Evolutionary conservation across 306 rosid genomes (phyloP), one percentile per base, ranked within the genome.

Genomic region (Hylodesmum podocarpum): DNA sequence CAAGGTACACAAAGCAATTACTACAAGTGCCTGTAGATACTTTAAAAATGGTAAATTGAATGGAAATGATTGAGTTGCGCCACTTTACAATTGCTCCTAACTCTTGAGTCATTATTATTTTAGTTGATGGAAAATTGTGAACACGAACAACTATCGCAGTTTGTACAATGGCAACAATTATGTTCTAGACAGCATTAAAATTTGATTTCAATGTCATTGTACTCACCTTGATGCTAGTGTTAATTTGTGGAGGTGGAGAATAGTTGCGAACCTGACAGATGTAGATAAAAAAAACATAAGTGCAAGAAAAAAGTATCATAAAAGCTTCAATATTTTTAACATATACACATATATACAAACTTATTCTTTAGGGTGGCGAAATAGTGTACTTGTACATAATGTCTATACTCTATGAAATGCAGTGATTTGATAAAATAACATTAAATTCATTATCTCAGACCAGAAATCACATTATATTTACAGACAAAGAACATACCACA

Each of bases 201-300:
- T 71, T 67, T 8, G 53, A 62, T 57, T 8, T 57, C 44, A 25
- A 63, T 36, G 46, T 50, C 31, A 64, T 15, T 44, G 59, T 47
- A 79, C 96, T 89, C 79, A 95, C 99, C 97, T 95, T 95, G 87
- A 95, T 95, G 84, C 99, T 93, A 69, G 90, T 95, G 89, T 95
- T 95, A 62, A 95, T 92, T 58, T 91, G 72, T 36, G 99, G 99
- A 87, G 73, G 78, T 43, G 96, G 97, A 62, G 96, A 51, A 86
- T 89, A 95, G 86, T 95, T 95, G 81, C 88, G 97, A 83, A 95
- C 99, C 99, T 95, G 87, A 63, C 40, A 64, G 84, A 81, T 54
- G 62, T 68, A 43, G 39, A 76, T 61, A 61, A 54, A 51, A 80
- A 33, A 64, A 66, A 62, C 0, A 31, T 8, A 9, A n/a, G n/a